Base-by-base conservation (phyloP, 257 asterid genomes). In the Rauvolfia tetraphylla region DNA sequence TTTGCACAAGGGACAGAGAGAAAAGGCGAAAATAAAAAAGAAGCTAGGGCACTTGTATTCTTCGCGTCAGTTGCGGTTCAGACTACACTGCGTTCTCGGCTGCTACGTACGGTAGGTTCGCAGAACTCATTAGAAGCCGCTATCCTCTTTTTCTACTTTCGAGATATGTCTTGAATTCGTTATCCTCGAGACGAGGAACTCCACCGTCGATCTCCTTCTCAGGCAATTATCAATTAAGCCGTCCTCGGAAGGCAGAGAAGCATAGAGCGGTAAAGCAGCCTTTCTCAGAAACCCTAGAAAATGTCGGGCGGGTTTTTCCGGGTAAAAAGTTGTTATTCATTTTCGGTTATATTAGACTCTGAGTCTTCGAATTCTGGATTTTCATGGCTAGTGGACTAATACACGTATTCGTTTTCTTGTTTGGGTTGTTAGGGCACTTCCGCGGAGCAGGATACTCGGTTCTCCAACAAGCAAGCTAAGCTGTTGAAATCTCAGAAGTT, bases 381-480 rank as follows among this genome's bases (percentile, higher is more conserved):
- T 73, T 68, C n/a, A 33, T 39, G 25, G 7, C 38, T 22, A 27
- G 29, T 66, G 33, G 44, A 7, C 25, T 61, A 18, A 22, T 49
- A 31, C 46, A 38, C 18, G 17, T 46, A 54, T 27, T 66, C 36
- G n/a, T 53, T 38, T 67, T 73, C 31, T 46, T n/a, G 71, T 39
- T 81, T 57, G 78, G 78, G 25, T 79, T 66, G 70, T 56, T 81
- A 95, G 99, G 99, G 99, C 81, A 95, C 99, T 54, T 93, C 98
- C 36, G 97, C 99, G 53, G 97, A 89, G 77, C 99, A 95, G 87
- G 99, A 95, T 81, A 93, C 99, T 71, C 90, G 99, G 39, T 95
- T 95, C 88, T 95, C 99, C 83, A 95, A 95, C 91, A 95, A 95
- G 90, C 98, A 95, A 85, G 97, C 97, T 17, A 95, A 93, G 83